These are phyloP conservation scores for Coemansia sp. DNA, from an alignment of 192 early-diverging fungal species.

Conservation along the genomic window DNA sequence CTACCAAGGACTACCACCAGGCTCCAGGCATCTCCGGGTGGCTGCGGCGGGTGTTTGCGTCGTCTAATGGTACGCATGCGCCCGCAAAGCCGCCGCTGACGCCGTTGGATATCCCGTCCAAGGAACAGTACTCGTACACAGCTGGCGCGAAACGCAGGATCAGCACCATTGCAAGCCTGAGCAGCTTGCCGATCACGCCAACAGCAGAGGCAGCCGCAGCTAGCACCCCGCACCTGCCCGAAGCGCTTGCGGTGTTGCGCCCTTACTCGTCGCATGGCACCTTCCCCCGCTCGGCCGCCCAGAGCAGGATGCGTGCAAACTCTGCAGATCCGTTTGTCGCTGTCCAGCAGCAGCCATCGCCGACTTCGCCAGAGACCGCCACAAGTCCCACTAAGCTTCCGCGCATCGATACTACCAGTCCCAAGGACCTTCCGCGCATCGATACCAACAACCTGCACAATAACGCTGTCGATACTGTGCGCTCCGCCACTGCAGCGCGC, in stretches of 20 bases:
- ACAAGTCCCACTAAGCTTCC: not conserved
- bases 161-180: conserved; percentile 14
- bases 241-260: conserved; percentile 15
- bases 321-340: conserved; percentile 7
- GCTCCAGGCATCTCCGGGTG: conserved; percentile 40
- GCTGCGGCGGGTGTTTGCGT: conserved; percentile 48
- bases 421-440: not conserved
- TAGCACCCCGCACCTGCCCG: not conserved
- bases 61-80: conserved; percentile 7
- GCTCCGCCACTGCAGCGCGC: conserved; percentile 8
- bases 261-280: conserved; percentile 32
- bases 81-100: conserved; percentile 22
- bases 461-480: conserved; percentile 11
- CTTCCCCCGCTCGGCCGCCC: conserved; percentile 14
- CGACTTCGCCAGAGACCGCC: conserved; percentile 7
- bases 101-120: conserved; percentile 33
- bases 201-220: not conserved
- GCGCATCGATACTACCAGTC: not conserved
- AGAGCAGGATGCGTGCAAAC: conserved; percentile 26
- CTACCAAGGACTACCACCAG: conserved; percentile 13
- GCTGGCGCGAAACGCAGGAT: conserved; percentile 25
- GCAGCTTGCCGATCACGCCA: conserved; percentile 2
- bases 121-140: conserved; percentile 52
- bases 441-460: not conserved
- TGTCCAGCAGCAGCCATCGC: conserved; percentile 12